phyloP scores from a whole-genome alignment of 345 rosid genomes.

The Gossypium bickii region DNA sequence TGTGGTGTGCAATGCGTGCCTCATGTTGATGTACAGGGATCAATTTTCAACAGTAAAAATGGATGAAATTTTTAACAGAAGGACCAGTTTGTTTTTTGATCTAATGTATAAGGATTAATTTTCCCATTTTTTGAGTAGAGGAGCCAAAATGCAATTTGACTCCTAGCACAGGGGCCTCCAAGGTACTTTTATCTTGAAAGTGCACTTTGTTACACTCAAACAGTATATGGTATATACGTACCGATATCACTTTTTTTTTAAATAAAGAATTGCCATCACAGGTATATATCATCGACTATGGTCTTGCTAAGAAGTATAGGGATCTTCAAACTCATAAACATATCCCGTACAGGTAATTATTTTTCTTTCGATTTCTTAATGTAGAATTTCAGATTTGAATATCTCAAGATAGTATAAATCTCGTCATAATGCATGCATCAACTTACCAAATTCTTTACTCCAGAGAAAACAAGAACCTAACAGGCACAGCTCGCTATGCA shows the following conservation, averaged over 20 bases:
- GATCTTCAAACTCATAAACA: constrained; percentile 90
- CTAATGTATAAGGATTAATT: no score
- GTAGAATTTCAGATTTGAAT: background rate
- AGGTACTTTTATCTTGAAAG: no score
- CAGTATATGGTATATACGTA: background rate
- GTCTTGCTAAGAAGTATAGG: constrained; percentile 86
- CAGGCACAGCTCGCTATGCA: constrained; percentile 92
- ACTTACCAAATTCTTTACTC: constrained; percentile 14
- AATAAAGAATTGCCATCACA: constrained; percentile 18
- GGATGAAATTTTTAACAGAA: no score
- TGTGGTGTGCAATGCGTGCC: no score
- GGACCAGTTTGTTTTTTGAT: no score
- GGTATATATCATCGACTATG: constrained; percentile 83
- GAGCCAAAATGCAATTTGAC: no score
- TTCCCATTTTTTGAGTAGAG: no score
- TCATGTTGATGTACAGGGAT: no score
- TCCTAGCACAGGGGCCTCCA: no score
- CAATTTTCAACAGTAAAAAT: no score
- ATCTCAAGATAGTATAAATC: background rate
- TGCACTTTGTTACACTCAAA: background rate
- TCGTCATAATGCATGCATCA: background rate
- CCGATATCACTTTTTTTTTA: background rate
- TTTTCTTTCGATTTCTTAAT: background rate
- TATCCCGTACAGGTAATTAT: constrained; percentile 64
- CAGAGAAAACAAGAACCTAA: constrained; percentile 85